Percentiles rank a stretch among this genome's conserved stretches.
These are phyloP conservation scores for Cryptosporidium sp. DNA, from an alignment of 169 alveolate species.

Conservation along the genomic window DNA sequence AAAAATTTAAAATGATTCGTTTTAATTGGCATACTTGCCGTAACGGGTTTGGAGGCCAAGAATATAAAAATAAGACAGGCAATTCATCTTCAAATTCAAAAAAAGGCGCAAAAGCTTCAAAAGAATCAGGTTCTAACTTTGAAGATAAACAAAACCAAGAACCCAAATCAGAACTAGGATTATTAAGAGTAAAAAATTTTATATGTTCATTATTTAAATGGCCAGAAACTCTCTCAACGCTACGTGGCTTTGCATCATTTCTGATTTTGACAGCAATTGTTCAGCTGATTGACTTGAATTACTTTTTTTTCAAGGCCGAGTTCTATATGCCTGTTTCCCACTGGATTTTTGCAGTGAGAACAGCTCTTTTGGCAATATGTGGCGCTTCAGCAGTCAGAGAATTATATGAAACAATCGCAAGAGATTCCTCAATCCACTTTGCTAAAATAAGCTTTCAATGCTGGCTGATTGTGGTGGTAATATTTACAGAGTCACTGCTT, in stretches of 20 bases:
- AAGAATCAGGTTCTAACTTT: background rate
- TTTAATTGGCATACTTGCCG: conserved; percentile 78
- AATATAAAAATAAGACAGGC: background rate
- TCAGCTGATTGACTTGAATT: conserved; percentile 83
- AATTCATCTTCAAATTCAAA: background rate
- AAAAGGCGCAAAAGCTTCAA: background rate
- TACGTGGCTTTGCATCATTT: conserved; percentile 79
- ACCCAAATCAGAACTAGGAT: background rate
- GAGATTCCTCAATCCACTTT: background rate
- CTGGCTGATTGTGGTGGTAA: conserved; percentile 23
- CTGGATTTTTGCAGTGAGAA: conserved; percentile 82
- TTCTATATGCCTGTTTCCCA: conserved; percentile 86
- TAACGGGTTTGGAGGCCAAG: conserved; percentile 26
- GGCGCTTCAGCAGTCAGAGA: conserved; percentile 67
- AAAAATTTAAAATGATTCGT: conserved; percentile 55
- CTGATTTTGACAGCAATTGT: conserved; percentile 81
- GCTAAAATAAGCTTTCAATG: conserved; percentile 57
- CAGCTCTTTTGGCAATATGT: conserved; percentile 82
- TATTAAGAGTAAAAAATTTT: background rate
- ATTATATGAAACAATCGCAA: conserved; percentile 45
- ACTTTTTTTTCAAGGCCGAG: conserved; percentile 86
- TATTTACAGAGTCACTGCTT: conserved; percentile 53
- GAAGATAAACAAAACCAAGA: background rate
- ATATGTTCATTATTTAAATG: conserved; percentile 29
- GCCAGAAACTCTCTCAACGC: conserved; percentile 82